These are phyloP conservation scores for Calendula officinalis DNA, from an alignment of 129 eudicot species.

Conservation along the genomic window DNA sequence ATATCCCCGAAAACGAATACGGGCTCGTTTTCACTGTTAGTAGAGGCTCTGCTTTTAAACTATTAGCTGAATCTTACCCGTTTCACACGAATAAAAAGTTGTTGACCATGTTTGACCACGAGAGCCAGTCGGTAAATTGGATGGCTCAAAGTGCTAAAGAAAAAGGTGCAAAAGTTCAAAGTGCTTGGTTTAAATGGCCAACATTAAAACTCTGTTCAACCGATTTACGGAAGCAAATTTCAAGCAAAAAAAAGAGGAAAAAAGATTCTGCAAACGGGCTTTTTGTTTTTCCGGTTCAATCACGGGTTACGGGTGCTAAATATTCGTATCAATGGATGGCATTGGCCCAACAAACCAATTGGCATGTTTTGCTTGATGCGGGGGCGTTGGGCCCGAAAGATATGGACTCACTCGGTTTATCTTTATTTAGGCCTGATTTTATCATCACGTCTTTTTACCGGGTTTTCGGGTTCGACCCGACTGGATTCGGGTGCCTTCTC, in stretches of 20 bases:
- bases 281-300: background rate
- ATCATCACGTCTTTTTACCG: background rate
- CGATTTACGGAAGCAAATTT: background rate
- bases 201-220: background rate
- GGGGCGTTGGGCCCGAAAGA: background rate
- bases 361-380: background rate
- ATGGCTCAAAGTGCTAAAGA: slow-evolving; percentile 2
- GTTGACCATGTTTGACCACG: background rate
- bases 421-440: background rate
- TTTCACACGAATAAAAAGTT: background rate
- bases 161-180: background rate
- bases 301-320: background rate
- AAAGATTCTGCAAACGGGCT: background rate
- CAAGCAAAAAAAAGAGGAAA: background rate
- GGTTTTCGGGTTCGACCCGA: background rate
- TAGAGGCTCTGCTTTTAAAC: background rate
- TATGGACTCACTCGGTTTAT: background rate
- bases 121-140: slow-evolving; percentile 6
- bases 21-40: too few species aligned
- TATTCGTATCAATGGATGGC: background rate
- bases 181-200: slow-evolving; percentile 3
- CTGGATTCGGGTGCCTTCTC: background rate
- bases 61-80: background rate
- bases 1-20: too few species aligned
- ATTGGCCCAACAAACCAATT: background rate